Base-by-base conservation (phyloP, 179 eudicot genomes). In the Silene vulgaris region DNA sequence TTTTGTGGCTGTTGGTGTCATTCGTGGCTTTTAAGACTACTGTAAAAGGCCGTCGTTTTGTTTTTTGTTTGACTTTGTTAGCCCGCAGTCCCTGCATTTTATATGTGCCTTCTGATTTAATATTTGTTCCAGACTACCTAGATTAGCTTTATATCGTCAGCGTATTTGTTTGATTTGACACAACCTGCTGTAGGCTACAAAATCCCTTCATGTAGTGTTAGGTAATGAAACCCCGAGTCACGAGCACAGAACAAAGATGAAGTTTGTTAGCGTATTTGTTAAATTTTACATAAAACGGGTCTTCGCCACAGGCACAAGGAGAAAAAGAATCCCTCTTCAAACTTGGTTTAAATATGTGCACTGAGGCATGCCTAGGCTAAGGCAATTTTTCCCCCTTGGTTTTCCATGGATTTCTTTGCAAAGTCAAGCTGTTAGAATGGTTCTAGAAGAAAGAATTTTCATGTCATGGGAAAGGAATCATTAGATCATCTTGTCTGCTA, bases 401-500 rank as follows among this genome's bases (percentile, higher is more conserved):
- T 40, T 40, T 35, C 2, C 48, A 40, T 8, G 48, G 48, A 40
- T 40, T 8, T 8, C 48, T 40, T 40, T 40, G 11, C 48, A 40
- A 40, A 40, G 48, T 40, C 48, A 40, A 40, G 48, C 12, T 7
- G 48, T 40, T 17, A 13, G 59, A 52, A 52, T 52, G 17, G 64
- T 1, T 72, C 65, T 72, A 26, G 20, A 8, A 5, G 20, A 73
- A 60, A n/a, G 65, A 23, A 45, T 57, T 75, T 32, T 48, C 37
- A 57, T 56, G 67, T 54, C 23, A 13, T 57, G 50, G 72, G 52
- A 75, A 72, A 45, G 70, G 59, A 70, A 61, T 35, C 28, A 29
- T 17, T 28, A 45, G 35, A 65, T 43, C 9, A 62, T 37, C 20
- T 50, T 69, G 72, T 69, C 60, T 60, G 71, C 56, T 66, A 37